Base-by-base conservation (phyloP, 352 stramenopile species). In the Phytophthora pseudosyringae region DNA sequence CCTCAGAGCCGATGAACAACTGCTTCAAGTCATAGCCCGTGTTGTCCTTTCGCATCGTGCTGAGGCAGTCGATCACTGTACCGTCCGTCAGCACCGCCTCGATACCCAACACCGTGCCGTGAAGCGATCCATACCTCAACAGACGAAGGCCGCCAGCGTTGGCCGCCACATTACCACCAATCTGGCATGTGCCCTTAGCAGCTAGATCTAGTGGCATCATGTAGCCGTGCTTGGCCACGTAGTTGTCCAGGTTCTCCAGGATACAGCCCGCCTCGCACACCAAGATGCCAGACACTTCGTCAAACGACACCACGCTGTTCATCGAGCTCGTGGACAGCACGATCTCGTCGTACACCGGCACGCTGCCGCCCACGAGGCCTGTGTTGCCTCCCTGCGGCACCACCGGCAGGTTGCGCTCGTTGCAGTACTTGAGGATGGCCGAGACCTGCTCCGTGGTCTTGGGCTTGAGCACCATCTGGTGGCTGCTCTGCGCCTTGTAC, bases 381-480 rank as follows among this genome's bases (percentile, higher is more conserved):
- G 97, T 99, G 75, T 99, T 99, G 45, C 97, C 97, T 54, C 92
- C 96, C 70, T 99, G 97, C 5, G 97, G 93, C 16, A 99, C 95
- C 9, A 99, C 85, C 0, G 91, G 70, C 29, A 99, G 72, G 7
- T 76, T 67, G 39, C 89, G 76, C 28, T 93, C 69, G 71, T 98
- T 86, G 75, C 97, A 99, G 75, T 99, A 97, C 62, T 83, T 75
- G 35, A 99, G 80, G 21, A 99, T 82, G 15, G 75, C 69, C 1
- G 87, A 89, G 32, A 98, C 88, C 54, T 98, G 76, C 39, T 92
- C 81, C 1, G 90, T 97, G 7, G 79, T 96, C 59, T 89, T 83
- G 38, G 93, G 93, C 31, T 88, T 87, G n/a, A 97, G 75, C 59
- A 97, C 92, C 58, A 97, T 83, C 48, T 88, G 71, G 50, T 80